Evolutionary conservation across 768 basidiomycete species (phyloP).

Genomic region (Xanthoconium purpureum): DNA sequence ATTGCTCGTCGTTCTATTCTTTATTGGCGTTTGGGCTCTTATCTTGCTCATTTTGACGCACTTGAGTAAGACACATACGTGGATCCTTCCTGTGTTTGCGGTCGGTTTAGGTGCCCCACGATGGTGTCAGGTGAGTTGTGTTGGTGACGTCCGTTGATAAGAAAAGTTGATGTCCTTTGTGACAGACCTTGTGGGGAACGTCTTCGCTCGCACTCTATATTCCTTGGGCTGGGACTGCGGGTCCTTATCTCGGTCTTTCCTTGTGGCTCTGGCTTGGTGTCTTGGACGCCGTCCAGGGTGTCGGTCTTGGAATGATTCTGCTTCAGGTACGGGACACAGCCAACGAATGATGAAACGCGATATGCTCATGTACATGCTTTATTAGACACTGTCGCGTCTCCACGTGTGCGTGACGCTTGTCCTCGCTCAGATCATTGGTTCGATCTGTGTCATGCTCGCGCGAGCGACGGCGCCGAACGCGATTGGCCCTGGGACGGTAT

Average conservation of each 20-base stretch:
- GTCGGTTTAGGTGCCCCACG: conserved; percentile 91
- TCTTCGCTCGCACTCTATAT: conserved; percentile 91
- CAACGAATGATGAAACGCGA: background rate
- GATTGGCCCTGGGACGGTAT: conserved; percentile 86
- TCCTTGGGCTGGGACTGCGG: conserved; percentile 84
- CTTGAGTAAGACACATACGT: conserved; percentile 92
- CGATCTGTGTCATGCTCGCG: conserved; percentile 88
- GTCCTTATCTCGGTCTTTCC: conserved; percentile 86
- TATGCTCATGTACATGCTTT: background rate
- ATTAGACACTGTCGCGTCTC: conserved; percentile 79
- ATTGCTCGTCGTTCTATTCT: conserved; percentile 78
- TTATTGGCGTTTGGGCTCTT: conserved; percentile 80
- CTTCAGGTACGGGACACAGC: conserved; percentile 46
- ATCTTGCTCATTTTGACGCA: conserved; percentile 74
- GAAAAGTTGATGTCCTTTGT: conserved; percentile 4
- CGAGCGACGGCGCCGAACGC: conserved; percentile 86
- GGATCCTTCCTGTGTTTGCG: conserved; percentile 92
- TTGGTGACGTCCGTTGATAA: background rate
- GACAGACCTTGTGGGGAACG: conserved; percentile 89
- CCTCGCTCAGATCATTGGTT: conserved; percentile 86
- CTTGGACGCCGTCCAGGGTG: conserved; percentile 90
- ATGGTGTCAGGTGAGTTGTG: conserved; percentile 79
- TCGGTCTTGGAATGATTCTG: conserved; percentile 88
- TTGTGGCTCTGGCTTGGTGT: conserved; percentile 97
- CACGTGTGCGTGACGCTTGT: conserved; percentile 94